phyloP scores from a whole-genome alignment of 768 basidiomycete species.

The Hypholoma sublateritium region DNA sequence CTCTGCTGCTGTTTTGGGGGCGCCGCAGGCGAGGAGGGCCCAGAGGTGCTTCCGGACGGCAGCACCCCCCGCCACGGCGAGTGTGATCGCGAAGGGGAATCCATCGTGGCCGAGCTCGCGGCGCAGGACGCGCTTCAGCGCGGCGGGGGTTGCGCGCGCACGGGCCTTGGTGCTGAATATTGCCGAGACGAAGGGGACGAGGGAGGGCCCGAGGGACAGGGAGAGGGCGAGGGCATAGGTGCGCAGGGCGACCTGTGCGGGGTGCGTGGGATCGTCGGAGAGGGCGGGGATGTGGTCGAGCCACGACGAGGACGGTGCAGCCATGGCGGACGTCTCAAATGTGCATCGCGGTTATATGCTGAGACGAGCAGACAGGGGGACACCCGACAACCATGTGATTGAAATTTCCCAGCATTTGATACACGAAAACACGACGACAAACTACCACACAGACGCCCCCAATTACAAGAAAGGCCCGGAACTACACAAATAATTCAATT shows the following conservation, averaged over 20 bases:
- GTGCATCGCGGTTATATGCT: not conserved
- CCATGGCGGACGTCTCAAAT: not conserved
- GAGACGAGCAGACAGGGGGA: not conserved
- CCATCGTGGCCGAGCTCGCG: slow-evolving; percentile 62
- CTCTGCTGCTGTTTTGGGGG: not conserved
- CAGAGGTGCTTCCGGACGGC: slow-evolving; percentile 46
- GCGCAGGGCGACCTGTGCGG: slow-evolving; percentile 57
- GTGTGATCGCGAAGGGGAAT: slow-evolving; percentile 68
- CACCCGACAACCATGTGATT: not conserved
- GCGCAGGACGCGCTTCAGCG: slow-evolving; percentile 40
- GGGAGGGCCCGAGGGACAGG: slow-evolving; percentile 64
- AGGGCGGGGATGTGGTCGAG: slow-evolving; percentile 23
- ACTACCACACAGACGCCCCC: no score
- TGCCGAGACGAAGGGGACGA: slow-evolving; percentile 50
- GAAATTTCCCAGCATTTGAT: not conserved
- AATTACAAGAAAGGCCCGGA: no score
- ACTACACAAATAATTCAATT: not conserved
- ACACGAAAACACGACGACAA: no score
- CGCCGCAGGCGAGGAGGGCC: slow-evolving; percentile 11
- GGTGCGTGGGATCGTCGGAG: slow-evolving; percentile 44
- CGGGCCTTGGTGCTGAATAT: slow-evolving; percentile 3
- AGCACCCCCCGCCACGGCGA: slow-evolving; percentile 65
- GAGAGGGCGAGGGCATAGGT: slow-evolving; percentile 68
- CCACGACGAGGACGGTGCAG: slow-evolving; percentile 12
- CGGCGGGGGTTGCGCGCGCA: not conserved